Percentiles rank a stretch among this genome's conserved stretches.
Evolutionary conservation across 2,329 filamentous ascomycete species (phyloP).

Genomic region (Hypoxylon sp.): DNA sequence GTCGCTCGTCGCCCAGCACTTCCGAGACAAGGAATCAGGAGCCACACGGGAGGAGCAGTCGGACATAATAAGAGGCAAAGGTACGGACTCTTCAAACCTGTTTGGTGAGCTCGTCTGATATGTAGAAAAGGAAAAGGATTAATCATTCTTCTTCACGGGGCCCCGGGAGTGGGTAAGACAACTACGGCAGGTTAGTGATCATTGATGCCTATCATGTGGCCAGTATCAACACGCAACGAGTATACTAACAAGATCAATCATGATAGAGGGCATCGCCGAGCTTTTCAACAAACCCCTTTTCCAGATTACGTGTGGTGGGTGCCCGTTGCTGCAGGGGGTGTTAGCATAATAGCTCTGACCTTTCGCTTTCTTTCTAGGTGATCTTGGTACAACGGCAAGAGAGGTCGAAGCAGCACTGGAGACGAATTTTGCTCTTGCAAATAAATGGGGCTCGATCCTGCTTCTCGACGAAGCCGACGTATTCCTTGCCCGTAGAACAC

Average conservation of each 20-base stretch:
- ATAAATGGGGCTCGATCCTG: constrained; percentile 41
- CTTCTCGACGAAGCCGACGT: constrained; percentile 47
- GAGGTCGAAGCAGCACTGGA: constrained; percentile 51
- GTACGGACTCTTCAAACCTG: constrained; percentile 38
- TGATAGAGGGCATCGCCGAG: constrained; percentile 39
- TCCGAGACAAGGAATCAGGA: constrained; percentile 48
- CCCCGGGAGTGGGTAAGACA: constrained; percentile 44
- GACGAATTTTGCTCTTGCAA: constrained; percentile 39
- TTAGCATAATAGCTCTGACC: neutral
- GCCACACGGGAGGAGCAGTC: constrained; percentile 38
- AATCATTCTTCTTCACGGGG: constrained; percentile 43
- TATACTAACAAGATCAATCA: neutral
- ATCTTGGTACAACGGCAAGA: constrained; percentile 54
- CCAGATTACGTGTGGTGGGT: constrained; percentile 47
- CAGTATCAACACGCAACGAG: neutral
- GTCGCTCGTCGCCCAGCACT: constrained; percentile 55
- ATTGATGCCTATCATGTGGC: neutral
- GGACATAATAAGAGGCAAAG: constrained; percentile 56
- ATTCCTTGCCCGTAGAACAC: constrained; percentile 30
- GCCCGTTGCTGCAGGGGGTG: neutral
- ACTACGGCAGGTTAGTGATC: constrained; percentile 39
- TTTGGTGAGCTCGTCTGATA: too few species aligned
- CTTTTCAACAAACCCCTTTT: constrained; percentile 38
- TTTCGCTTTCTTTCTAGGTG: constrained; percentile 28
- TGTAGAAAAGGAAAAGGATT: constrained; percentile 34